phyloP scores from a whole-genome alignment of 805 yeast species.

The Sugiyamaella lignohabitans region DNA sequence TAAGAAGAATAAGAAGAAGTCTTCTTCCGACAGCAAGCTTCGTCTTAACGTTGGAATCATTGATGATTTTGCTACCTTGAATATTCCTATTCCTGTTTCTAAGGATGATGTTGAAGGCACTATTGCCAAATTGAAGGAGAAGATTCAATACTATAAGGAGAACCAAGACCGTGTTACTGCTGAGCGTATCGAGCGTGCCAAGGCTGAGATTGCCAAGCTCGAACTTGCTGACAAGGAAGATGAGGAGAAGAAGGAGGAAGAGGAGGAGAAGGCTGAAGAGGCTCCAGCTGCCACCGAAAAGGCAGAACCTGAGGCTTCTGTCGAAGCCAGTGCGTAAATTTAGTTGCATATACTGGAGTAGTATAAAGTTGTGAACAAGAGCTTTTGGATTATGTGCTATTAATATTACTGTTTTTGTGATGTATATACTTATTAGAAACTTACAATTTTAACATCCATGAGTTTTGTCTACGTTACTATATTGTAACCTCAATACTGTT shows the following conservation, averaged over 20 bases:
- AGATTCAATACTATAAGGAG: constrained; percentile 58
- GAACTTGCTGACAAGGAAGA: constrained; percentile 36
- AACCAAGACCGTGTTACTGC: constrained; percentile 79
- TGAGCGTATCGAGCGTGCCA: constrained; percentile 66
- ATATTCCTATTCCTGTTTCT: constrained; percentile 70
- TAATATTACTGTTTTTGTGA: no score
- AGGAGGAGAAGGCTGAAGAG: constrained; percentile 6
- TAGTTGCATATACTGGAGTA: neutral
- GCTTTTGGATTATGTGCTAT: no score
- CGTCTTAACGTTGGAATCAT: constrained; percentile 76
- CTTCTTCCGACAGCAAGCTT: constrained; percentile 46
- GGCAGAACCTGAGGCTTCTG: constrained; percentile 14
- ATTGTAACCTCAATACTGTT: no score
- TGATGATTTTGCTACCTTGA: constrained; percentile 67
- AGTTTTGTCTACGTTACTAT: no score
- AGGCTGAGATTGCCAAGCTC: constrained; percentile 66
- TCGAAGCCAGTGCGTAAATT: constrained; percentile 14
- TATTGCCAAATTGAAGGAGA: constrained; percentile 60
- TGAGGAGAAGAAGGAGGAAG: constrained; percentile 1
- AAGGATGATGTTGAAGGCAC: constrained; percentile 64
- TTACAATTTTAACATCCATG: no score
- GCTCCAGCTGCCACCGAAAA: constrained; percentile 10
- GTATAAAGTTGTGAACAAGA: no score
- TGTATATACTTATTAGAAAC: no score
- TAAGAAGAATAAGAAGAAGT: constrained; percentile 42